Conservation (phyloP, 768 basidiomycete species). For the Stropharia rugosoannulata region DNA sequence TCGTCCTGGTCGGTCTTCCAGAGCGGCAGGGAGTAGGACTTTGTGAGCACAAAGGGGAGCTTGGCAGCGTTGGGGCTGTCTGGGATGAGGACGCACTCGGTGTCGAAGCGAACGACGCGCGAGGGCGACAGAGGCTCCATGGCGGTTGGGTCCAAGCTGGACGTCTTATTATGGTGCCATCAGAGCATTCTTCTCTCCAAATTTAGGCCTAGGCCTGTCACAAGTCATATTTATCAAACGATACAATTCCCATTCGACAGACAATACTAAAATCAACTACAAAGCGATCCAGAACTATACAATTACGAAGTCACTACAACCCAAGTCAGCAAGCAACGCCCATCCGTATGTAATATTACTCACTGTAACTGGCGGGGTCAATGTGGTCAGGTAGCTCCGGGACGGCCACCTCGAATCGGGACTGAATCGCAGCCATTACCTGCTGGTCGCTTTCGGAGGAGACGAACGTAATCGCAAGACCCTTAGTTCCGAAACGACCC, state of each 20-base stretch:
- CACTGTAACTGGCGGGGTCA: slow-evolving; percentile 94
- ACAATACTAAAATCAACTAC: not conserved
- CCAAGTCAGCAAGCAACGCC: slow-evolving; percentile 7
- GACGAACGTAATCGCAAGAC: slow-evolving; percentile 97
- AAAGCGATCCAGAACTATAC: not conserved
- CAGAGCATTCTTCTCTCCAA: too few species aligned
- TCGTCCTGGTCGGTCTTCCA: slow-evolving; percentile 43
- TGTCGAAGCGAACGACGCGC: slow-evolving; percentile 66
- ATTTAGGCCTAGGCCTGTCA: too few species aligned
- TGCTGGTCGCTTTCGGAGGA: slow-evolving; percentile 90
- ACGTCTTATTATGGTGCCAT: too few species aligned
- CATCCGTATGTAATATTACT: slow-evolving; percentile 30
- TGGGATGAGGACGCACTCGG: slow-evolving; percentile 76
- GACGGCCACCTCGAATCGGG: slow-evolving; percentile 96
- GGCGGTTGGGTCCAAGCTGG: not conserved
- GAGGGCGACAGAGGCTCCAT: slow-evolving; percentile 1
- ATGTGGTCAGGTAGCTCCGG: slow-evolving; percentile 93
- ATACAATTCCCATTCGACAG: not conserved
- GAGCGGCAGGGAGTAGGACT: slow-evolving; percentile 66
- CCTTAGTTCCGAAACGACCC: slow-evolving; percentile 99
- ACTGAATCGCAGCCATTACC: slow-evolving; percentile 94
- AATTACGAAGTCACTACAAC: slow-evolving; percentile 47
- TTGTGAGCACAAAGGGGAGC: slow-evolving; percentile 54
- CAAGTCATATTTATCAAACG: not conserved
- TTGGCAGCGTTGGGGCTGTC: slow-evolving; percentile 39